These are phyloP conservation scores for Phytophthora uliginosa DNA, from an alignment of 352 stramenopile species.

Conservation along the genomic window DNA sequence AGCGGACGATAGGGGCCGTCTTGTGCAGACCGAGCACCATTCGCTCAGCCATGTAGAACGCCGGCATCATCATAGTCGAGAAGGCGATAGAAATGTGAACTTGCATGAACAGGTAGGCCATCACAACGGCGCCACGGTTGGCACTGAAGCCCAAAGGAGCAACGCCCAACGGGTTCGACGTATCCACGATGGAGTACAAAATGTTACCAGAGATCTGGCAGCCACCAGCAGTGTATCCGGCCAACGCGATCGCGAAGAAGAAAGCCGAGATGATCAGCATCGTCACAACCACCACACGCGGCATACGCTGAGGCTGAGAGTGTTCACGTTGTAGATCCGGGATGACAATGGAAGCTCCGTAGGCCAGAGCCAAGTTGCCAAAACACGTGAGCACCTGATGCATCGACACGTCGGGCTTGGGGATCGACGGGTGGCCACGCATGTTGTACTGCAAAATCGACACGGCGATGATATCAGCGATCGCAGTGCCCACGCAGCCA, in stretches of 20 bases:
- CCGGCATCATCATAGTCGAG: slow-evolving; percentile 28
- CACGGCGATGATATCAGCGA: slow-evolving; percentile 26
- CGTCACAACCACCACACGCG: slow-evolving; percentile 24
- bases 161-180: slow-evolving; percentile 13
- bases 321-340: slow-evolving; percentile 30
- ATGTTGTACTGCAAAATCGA: slow-evolving; percentile 28
- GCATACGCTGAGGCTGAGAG: slow-evolving; percentile 26
- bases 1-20: slow-evolving; percentile 24
- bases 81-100: slow-evolving; percentile 36
- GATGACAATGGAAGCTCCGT: slow-evolving; percentile 29
- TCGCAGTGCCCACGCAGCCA: slow-evolving; percentile 30
- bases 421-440: slow-evolving; percentile 27
- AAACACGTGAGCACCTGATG: slow-evolving; percentile 28
- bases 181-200: slow-evolving; percentile 36
- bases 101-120: slow-evolving; percentile 40
- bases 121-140: slow-evolving; percentile 30
- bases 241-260: slow-evolving; percentile 22
- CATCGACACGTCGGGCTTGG: slow-evolving; percentile 19
- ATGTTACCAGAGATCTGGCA: slow-evolving; percentile 36
- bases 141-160: slow-evolving; percentile 29
- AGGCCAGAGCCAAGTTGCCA: slow-evolving; percentile 32
- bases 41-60: slow-evolving; percentile 37
- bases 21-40: slow-evolving; percentile 34
- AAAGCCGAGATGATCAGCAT: slow-evolving; percentile 31
- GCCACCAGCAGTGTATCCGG: slow-evolving; percentile 24